Evolutionary conservation across 1,284 basidiomycete genomes (phyloP).

Genomic region (Clitocybe nebularis): DNA sequence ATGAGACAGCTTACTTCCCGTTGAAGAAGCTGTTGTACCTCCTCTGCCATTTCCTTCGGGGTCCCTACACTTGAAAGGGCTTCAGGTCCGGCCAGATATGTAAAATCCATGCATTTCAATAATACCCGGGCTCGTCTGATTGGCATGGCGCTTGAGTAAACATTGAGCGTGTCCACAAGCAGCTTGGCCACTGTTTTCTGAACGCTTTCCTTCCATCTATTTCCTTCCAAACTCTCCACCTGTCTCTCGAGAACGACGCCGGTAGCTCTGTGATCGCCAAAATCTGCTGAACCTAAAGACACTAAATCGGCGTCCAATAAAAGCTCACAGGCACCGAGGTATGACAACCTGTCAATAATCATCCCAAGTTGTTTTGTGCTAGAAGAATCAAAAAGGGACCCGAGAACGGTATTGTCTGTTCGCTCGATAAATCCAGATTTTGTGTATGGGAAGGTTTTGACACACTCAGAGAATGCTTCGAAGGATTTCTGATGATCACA

Average conservation of each 20-base stretch:
- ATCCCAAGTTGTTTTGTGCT: conserved; percentile 49
- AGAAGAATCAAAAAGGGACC: conserved; percentile 35
- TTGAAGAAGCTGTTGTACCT: conserved; percentile 38
- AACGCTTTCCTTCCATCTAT: conserved; percentile 4
- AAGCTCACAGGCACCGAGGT: conserved; percentile 62
- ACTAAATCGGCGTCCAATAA: conserved; percentile 44
- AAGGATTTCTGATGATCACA: conserved; percentile 48
- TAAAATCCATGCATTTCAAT: conserved; percentile 46
- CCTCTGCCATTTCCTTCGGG: conserved; percentile 34
- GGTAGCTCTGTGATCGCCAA: conserved; percentile 27
- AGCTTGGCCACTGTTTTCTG: conserved; percentile 31
- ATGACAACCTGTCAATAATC: conserved; percentile 63
- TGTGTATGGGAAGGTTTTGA: conserved; percentile 51
- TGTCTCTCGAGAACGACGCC: conserved; percentile 59
- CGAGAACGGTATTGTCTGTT: conserved; percentile 24
- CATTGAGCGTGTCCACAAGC: conserved; percentile 42
- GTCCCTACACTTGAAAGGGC: conserved; percentile 20
- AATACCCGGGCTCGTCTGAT: conserved; percentile 51
- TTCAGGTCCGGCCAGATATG: conserved; percentile 40
- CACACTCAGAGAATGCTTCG: conserved; percentile 49
- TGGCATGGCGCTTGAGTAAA: conserved; percentile 50
- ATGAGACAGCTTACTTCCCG: conserved; percentile 32
- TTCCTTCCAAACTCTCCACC: conserved; percentile 2
- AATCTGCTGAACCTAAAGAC: conserved; percentile 32
- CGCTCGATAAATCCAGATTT: conserved; percentile 32